Evolutionary conservation across 345 rosid genomes (phyloP).

Genomic region (Citrus australasica): DNA sequence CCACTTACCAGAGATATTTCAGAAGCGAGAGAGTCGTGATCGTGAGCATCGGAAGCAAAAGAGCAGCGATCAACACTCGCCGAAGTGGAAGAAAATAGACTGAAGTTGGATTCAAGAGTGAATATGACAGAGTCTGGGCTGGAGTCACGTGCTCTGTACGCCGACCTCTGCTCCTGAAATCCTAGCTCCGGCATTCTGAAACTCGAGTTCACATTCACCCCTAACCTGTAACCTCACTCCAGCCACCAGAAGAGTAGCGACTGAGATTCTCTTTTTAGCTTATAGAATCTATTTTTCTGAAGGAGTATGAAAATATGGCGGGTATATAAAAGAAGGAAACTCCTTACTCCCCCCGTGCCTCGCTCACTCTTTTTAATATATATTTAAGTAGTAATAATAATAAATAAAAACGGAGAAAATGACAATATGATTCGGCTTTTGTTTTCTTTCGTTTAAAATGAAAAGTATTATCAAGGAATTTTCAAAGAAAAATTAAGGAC

Average conservation of each 20-base stretch:
- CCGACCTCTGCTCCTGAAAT: constrained; percentile 33
- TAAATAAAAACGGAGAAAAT: not conserved
- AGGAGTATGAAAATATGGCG: not conserved
- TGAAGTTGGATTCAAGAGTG: constrained; percentile 76
- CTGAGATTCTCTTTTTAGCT: not conserved
- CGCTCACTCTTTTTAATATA: not conserved
- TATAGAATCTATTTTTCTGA: not conserved
- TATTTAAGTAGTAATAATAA: not conserved
- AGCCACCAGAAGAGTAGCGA: no score
- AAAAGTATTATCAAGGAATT: not conserved
- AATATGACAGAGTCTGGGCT: constrained; percentile 88
- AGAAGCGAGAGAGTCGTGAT: constrained; percentile 65
- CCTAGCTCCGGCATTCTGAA: constrained; percentile 44
- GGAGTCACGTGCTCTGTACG: constrained; percentile 49
- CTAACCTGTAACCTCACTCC: not conserved
- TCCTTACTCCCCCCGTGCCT: not conserved
- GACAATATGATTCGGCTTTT: constrained; percentile 3
- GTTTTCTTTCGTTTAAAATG: not conserved
- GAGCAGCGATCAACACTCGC: constrained; percentile 93
- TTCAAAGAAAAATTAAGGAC: not conserved
- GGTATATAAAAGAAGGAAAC: not conserved
- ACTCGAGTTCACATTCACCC: constrained; percentile 14
- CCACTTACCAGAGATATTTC: constrained; percentile 55
- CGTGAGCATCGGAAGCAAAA: constrained; percentile 71
- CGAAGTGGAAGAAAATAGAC: constrained; percentile 87